Evolutionary conservation across 352 stramenopile genomes (phyloP).

Genomic region (Globisporangium mamillatum): DNA sequence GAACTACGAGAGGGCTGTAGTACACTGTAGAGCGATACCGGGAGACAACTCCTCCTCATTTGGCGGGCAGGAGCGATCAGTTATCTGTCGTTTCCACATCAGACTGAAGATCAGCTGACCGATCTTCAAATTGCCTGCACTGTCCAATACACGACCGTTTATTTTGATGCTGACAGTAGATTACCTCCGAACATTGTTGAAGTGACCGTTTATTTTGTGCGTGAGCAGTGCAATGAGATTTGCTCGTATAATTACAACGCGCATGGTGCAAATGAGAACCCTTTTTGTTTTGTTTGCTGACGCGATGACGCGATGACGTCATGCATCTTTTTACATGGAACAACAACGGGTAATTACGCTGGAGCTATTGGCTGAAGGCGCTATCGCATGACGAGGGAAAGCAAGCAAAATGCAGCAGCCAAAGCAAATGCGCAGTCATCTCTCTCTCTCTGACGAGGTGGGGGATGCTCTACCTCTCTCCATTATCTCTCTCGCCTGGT

Average conservation of each 20-base stretch:
- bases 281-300: background rate
- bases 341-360: conserved; percentile 12
- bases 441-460: background rate
- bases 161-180: background rate
- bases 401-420: background rate
- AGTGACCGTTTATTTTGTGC: background rate
- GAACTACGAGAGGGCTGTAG: background rate
- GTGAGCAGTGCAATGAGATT: background rate
- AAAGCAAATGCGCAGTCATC: conserved; percentile 6
- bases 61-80: background rate
- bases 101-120: background rate
- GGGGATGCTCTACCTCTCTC: background rate
- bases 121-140: background rate
- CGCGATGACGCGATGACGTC: conserved; percentile 19
- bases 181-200: background rate
- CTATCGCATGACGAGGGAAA: conserved; percentile 1
- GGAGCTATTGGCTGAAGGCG: conserved; percentile 7
- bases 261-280: background rate
- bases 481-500: background rate
- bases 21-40: background rate
- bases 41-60: background rate
- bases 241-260: background rate
- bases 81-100: background rate
- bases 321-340: conserved; percentile 14
- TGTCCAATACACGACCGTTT: conserved; percentile 1